Evolutionary conservation across 306 rosid genomes (phyloP).

Genomic region (Fragaria iinumae): DNA sequence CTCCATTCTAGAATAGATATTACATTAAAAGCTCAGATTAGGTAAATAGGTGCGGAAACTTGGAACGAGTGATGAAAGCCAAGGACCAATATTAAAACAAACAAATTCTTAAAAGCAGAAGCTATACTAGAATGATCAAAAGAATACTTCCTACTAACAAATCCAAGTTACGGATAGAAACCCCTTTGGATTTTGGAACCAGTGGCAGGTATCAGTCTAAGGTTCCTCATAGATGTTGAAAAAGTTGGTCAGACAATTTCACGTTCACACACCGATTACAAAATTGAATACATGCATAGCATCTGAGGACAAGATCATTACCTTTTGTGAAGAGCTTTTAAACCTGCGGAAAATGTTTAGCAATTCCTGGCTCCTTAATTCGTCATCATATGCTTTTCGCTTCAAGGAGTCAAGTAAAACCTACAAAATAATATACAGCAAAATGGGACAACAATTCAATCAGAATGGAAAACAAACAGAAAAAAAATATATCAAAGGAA

Average conservation of each 20-base stretch:
- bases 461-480: constrained; percentile 9
- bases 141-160: neutral
- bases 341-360: constrained; percentile 71
- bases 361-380: constrained; percentile 88
- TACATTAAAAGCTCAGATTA: constrained; percentile 40
- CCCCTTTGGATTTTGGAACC: constrained; percentile 8
- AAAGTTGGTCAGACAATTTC: neutral
- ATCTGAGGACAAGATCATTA: constrained; percentile 22
- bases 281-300: constrained; percentile 6
- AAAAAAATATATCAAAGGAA: too few relatives aligned
- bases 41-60: constrained; percentile 16
- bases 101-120: constrained; percentile 7
- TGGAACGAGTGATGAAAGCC: constrained; percentile 15
- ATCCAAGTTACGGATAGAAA: neutral
- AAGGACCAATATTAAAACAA: constrained; percentile 5
- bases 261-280: neutral
- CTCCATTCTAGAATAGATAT: constrained; percentile 63
- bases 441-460: constrained; percentile 17
- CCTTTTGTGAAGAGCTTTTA: constrained; percentile 62
- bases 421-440: constrained; percentile 37
- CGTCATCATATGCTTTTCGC: constrained; percentile 90
- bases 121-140: constrained; percentile 1
- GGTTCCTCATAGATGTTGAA: constrained; percentile 3
- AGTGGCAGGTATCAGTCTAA: neutral
- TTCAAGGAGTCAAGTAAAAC: constrained; percentile 84